A percentile compares a stretch with the other conserved stretches of the same genome.
Evolutionary conservation across 1,284 basidiomycete genomes (phyloP).

Genomic region (Trichosporon sp.): DNA sequence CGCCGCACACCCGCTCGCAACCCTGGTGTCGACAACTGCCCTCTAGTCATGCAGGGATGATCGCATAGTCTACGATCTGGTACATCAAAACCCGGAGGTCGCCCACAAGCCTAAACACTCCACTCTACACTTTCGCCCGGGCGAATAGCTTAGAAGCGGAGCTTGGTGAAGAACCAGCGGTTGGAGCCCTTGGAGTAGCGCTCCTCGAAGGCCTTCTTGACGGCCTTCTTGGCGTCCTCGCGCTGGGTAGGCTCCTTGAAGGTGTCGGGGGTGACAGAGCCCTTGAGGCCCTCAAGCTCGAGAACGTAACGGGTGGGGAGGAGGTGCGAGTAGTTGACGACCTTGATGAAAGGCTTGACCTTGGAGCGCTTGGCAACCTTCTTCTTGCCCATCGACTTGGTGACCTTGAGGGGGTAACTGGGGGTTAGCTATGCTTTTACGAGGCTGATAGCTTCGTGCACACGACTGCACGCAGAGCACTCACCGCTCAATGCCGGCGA

Average conservation of each 20-base stretch:
- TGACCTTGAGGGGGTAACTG: conserved; percentile 90
- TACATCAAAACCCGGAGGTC: conserved; percentile 7
- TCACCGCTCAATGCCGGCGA: conserved; percentile 80
- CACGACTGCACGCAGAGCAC: conserved; percentile 9
- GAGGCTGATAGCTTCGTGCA: neutral
- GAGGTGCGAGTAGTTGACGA: conserved; percentile 94
- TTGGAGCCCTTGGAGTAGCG: conserved; percentile 86
- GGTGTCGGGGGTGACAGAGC: conserved; percentile 71
- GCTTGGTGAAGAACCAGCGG: conserved; percentile 65
- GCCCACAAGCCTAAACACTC: conserved; percentile 3
- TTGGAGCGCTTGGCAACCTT: conserved; percentile 83
- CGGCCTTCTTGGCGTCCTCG: conserved; percentile 87
- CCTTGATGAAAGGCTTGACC: conserved; percentile 99
- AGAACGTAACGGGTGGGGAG: conserved; percentile 96
- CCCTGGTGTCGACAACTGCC: neutral
- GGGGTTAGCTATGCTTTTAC: neutral
- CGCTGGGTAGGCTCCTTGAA: conserved; percentile 94
- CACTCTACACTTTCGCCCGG: conserved; percentile 4
- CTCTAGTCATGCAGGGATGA: conserved; percentile 5
- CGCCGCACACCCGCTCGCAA: neutral
- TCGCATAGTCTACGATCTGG: conserved; percentile 6
- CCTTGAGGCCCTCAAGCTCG: conserved; percentile 89
- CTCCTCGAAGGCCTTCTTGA: conserved; percentile 94
- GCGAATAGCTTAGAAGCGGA: conserved; percentile 34
- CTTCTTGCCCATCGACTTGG: conserved; percentile 93